Percentiles rank a stretch among this genome's conserved stretches.
These are phyloP conservation scores for Syzygium aqueum DNA, from an alignment of 345 rosid species.

Conservation along the genomic window DNA sequence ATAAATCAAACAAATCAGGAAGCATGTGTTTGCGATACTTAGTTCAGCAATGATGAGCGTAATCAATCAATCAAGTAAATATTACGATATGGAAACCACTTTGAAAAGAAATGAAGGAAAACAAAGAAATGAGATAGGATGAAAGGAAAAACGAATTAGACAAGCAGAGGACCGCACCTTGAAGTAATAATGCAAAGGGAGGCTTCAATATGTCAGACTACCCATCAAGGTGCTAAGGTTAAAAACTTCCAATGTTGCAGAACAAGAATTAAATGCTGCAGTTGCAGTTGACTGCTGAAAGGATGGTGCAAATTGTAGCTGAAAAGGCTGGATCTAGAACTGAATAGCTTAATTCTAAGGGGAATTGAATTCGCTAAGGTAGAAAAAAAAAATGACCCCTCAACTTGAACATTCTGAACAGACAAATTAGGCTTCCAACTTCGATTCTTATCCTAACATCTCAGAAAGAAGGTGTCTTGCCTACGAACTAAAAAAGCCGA, in stretches of 20 bases:
- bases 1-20: neutral
- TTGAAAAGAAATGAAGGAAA: neutral
- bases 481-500: neutral
- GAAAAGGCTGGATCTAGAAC: neutral
- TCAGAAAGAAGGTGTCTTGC: neutral
- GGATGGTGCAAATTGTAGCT: neutral
- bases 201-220: neutral
- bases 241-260: neutral
- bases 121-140: neutral
- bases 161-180: neutral
- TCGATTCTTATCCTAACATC: neutral
- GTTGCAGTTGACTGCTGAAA: neutral
- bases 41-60: neutral
- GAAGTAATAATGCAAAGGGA: neutral
- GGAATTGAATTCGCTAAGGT: neutral
- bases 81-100: neutral
- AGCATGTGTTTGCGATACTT: neutral
- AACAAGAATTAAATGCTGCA: neutral
- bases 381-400: neutral
- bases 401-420: neutral
- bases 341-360: neutral
- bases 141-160: neutral
- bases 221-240: neutral
- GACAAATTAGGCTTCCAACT: neutral
- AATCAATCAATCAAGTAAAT: neutral